phyloP scores from a whole-genome alignment of 1,284 basidiomycete genomes.

The Quambalaria eucalypti region DNA sequence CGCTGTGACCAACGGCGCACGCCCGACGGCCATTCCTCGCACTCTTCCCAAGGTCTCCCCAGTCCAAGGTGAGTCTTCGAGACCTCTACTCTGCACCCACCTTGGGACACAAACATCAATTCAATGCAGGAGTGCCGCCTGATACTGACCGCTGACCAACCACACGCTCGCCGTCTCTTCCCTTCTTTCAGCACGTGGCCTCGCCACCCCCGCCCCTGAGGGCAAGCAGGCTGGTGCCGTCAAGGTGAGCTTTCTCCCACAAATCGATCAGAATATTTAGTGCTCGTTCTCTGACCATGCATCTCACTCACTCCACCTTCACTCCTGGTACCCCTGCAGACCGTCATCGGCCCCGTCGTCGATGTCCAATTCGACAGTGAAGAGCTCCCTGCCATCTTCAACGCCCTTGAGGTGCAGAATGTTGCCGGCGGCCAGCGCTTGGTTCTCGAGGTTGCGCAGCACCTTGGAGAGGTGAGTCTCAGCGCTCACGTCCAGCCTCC shows the following conservation, averaged over 20 bases:
- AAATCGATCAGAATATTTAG: no score
- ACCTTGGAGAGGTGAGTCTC: slow-evolving; percentile 66
- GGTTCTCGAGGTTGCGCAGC: slow-evolving; percentile 60
- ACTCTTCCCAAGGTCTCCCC: background rate
- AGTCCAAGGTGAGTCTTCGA: background rate
- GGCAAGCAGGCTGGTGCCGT: background rate
- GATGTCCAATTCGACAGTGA: slow-evolving; percentile 66
- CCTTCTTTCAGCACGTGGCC: background rate
- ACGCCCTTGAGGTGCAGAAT: slow-evolving; percentile 92
- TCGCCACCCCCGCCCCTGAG: background rate
- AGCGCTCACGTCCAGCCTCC: no score
- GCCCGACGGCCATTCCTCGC: background rate
- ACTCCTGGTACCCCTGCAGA: slow-evolving; percentile 13
- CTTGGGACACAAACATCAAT: background rate
- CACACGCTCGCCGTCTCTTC: no score
- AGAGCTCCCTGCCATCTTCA: slow-evolving; percentile 87
- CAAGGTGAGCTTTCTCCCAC: slow-evolving; percentile 1
- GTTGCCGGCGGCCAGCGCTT: slow-evolving; percentile 64
- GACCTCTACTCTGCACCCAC: background rate
- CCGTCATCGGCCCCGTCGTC: slow-evolving; percentile 70
- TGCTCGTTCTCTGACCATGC: no score
- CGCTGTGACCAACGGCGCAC: background rate
- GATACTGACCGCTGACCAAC: no score
- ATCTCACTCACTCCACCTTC: no score
- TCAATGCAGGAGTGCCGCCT: background rate